A percentile compares a stretch with the other conserved stretches of the same genome.
These are phyloP conservation scores for Chytriomyces sp. DNA, from an alignment of 192 early-diverging fungal species.

Conservation along the genomic window DNA sequence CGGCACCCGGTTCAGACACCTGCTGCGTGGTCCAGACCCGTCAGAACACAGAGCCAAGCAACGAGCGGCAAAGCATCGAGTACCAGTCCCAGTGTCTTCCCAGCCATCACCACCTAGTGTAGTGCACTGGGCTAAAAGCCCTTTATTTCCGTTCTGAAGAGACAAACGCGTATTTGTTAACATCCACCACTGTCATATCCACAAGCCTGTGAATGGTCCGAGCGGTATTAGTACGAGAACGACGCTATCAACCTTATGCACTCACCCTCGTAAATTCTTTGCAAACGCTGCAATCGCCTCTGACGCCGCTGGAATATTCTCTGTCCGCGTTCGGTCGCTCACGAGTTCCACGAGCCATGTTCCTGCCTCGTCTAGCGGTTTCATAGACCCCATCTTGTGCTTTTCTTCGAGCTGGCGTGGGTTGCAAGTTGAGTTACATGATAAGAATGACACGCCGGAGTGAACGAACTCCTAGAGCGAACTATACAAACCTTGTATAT, in stretches of 20 bases:
- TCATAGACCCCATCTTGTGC: background rate
- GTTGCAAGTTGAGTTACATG: too few species aligned
- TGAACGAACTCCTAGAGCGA: background rate
- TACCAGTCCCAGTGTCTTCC: too few species aligned
- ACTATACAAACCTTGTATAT: background rate
- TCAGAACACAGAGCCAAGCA: too few species aligned
- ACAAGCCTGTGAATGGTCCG: conserved; percentile 8
- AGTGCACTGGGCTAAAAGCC: too few species aligned
- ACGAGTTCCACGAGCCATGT: conserved; percentile 6
- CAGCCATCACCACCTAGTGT: too few species aligned
- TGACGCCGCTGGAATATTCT: background rate
- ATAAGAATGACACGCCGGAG: background rate
- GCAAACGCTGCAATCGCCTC: conserved; percentile 5
- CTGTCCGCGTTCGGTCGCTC: background rate
- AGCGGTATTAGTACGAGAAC: background rate
- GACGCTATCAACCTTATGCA: background rate
- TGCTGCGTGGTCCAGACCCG: too few species aligned
- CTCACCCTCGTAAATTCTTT: conserved; percentile 5
- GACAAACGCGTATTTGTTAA: conserved; percentile 24
- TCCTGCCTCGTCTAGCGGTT: background rate
- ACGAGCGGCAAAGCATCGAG: too few species aligned
- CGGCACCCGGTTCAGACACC: too few species aligned
- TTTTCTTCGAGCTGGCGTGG: background rate
- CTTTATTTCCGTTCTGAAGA: too few species aligned
- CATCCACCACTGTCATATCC: conserved; percentile 12